Evolutionary conservation across 1,139 yeast genomes (phyloP), one percentile per base, ranked within the genome.

Genomic region (Oligophagozyma castellii): DNA sequence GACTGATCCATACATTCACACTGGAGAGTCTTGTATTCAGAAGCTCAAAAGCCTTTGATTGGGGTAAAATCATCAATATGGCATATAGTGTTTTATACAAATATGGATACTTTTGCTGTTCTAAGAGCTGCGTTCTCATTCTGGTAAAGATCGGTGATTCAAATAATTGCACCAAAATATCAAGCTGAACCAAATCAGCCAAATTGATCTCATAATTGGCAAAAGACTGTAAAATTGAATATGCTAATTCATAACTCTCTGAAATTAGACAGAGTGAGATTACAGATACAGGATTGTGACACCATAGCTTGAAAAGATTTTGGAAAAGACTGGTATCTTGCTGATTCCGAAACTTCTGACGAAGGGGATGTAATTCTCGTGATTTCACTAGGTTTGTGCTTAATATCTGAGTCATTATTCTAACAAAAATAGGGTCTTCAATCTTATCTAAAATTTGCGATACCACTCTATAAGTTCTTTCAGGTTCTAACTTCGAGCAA

Each of bases 111-210:
- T 70, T 72, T 30, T 76, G 83, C 1, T 95, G 95, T 47, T 84
- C 94, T 30, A 92, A 59, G 15, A 92, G 59, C 53, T 89, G 95
- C 36, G 92, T 59, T 37, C 99, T 66, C 37, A 89, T 63, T 44
- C 81, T 76, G 16, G 93, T 76, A 52, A 92, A 89, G 1, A 86
- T 86, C 1, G 96, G 96, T 6, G 93, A 77, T 48, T 77, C 89
- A 14, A 83, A 57, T 23, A 81, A 58, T 48, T 83, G 94, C 5
- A 83, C 84, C 30, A 83, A 61, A 19, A 78, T 68, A 51, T 83
- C 94, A 35, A 83, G 62, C 46, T 83, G 94, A 1, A 83, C 70
- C 32, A 83, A 60, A 27, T 79, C 62, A 35, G 70, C 73, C 26
- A 79, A 73, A 0, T 77, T 70, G 12, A 51, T 29, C 39, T 83